Evolutionary conservation across 2,329 filamentous ascomycete species (phyloP).

Genomic region (Penicillium frequentans): DNA sequence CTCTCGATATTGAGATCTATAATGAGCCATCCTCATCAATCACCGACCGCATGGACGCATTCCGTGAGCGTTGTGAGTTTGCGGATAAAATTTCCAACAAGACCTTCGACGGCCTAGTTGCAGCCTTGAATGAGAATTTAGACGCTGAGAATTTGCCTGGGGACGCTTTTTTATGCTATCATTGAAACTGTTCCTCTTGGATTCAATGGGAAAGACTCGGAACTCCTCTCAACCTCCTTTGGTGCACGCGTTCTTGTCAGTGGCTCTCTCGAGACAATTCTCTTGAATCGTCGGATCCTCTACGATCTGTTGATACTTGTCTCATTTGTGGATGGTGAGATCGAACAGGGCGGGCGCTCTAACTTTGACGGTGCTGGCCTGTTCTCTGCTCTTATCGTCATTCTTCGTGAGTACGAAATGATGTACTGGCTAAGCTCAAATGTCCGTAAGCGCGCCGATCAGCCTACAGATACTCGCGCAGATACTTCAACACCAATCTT

Average conservation of each 20-base stretch:
- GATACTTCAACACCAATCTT: slow-evolving; percentile 27
- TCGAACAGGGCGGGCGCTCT: slow-evolving; percentile 70
- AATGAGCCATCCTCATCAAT: slow-evolving; percentile 70
- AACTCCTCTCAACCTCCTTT: slow-evolving; percentile 63
- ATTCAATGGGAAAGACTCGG: slow-evolving; percentile 42
- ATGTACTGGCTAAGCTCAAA: slow-evolving; percentile 61
- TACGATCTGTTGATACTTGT: slow-evolving; percentile 81
- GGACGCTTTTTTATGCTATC: slow-evolving; percentile 54
- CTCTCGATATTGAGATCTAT: slow-evolving; percentile 71
- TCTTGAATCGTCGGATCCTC: slow-evolving; percentile 70
- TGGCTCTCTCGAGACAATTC: slow-evolving; percentile 75
- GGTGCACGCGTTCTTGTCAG: slow-evolving; percentile 73
- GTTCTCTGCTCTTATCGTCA: slow-evolving; percentile 66
- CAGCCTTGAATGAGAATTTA: slow-evolving; percentile 65
- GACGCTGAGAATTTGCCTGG: slow-evolving; percentile 51
- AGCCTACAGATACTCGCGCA: slow-evolving; percentile 11
- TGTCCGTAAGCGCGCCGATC: slow-evolving; percentile 34
- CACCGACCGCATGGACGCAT: slow-evolving; percentile 70
- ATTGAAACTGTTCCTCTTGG: slow-evolving; percentile 50
- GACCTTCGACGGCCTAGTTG: slow-evolving; percentile 68
- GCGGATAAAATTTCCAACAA: slow-evolving; percentile 79
- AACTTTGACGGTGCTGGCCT: slow-evolving; percentile 61
- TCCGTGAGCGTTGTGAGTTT: slow-evolving; percentile 78
- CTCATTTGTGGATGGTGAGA: slow-evolving; percentile 81
- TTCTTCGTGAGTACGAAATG: slow-evolving; percentile 72